phyloP scores from a whole-genome alignment of 306 rosid genomes.

The Medicago ruthenica region DNA sequence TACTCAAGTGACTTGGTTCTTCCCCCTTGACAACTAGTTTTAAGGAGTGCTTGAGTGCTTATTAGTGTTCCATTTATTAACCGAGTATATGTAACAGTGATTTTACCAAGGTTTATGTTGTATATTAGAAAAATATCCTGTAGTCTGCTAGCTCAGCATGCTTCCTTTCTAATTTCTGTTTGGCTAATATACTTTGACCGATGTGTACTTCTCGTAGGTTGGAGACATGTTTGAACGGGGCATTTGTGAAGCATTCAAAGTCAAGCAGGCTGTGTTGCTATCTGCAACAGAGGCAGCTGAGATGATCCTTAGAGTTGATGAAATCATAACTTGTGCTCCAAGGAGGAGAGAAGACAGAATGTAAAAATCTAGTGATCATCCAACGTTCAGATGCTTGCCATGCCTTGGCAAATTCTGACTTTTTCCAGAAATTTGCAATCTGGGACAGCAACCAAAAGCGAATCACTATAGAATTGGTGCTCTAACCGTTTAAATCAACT shows the following conservation, averaged over 20 bases:
- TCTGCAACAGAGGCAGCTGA: constrained; percentile 98
- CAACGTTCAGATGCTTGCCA: constrained; percentile 27
- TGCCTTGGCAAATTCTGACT: constrained; percentile 3
- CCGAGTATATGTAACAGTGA: neutral
- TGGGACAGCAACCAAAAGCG: neutral
- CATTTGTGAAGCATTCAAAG: constrained; percentile 85
- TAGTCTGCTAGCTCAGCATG: neutral
- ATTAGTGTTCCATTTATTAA: neutral
- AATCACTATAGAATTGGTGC: neutral
- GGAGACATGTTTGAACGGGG: constrained; percentile 92
- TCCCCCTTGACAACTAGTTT: neutral
- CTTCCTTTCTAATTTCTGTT: constrained; percentile 2
- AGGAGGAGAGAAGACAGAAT: constrained; percentile 93
- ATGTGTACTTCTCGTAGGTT: constrained; percentile 56
- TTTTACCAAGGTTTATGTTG: constrained; percentile 1
- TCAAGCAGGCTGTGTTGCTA: constrained; percentile 89
- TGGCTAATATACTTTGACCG: constrained; percentile 30
- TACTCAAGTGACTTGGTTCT: no score
- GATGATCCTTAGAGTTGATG: constrained; percentile 98
- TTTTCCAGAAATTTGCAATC: neutral
- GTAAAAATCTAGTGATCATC: constrained; percentile 51
- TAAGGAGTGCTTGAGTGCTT: neutral
- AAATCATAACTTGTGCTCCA: constrained; percentile 96
- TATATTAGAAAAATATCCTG: neutral
- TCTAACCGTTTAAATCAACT: neutral